Base-by-base conservation (phyloP, 495 filamentous ascomycete species). In the Xylaria scruposa region DNA sequence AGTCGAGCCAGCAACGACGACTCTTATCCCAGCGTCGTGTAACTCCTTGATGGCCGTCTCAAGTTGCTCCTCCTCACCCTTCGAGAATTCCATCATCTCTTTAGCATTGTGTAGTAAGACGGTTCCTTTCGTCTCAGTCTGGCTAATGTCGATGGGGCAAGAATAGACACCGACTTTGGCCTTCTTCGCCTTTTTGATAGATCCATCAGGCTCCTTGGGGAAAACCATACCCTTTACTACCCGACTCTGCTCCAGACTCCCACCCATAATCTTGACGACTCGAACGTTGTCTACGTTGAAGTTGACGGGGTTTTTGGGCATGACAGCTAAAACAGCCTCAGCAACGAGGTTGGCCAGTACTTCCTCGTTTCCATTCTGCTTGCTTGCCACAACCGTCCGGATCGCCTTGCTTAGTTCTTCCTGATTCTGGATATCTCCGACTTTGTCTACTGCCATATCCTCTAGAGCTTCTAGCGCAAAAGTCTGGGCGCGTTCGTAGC, bases 251-350 rank as follows among this genome's bases (percentile, higher is more conserved):
- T 94, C 93, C 78, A 98, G 86, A 79, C 91, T 93, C 70, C 97
- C 96, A 73, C 97, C 97, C 97, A 99, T 98, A 75, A 99, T 98
- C 86, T 99, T 99, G 70, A 99, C 97, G 70, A 99, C 97, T 62
- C 97, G 94, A 74, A 99, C 90, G 79, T 98, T 99, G 86, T 99
- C 97, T 74, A 99, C 97, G 83, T 98, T 99, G 86, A 99, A 99
- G 85, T 98, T 97, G 79, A 86, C 80, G n/a, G 97, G 92, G 85
- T 98, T 97, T 86, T 97, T 98, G 71, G 97, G 97, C 59, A 98
- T 88, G 4, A 99, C 97, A 62, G 94, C 90, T 64, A 98, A 89
- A 31, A 98, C 94, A 36, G 95, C 97, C 85, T 98, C 94, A 46
- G 97, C 90, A 67, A 99, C 95, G 73, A 98, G 84, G 24, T 88